Conservation (phyloP, 2,329 filamentous ascomycete genomes). For the Alternaria brassicae region DNA sequence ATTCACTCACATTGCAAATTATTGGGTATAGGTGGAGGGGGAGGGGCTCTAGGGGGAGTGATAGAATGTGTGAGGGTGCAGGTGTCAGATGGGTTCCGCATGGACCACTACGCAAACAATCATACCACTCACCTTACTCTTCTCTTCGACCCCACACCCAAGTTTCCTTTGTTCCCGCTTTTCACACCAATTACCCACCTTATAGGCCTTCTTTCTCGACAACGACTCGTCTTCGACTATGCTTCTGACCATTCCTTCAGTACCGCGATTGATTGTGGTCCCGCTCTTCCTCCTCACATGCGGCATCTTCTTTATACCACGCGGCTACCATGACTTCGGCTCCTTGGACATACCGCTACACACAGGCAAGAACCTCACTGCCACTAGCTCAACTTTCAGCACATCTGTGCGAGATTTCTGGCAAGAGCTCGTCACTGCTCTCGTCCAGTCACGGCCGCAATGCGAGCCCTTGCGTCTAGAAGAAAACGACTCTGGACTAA, state of each 20-base stretch:
- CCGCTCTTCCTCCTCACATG: constrained; percentile 21
- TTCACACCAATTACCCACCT: background rate
- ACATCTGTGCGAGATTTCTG: constrained; percentile 21
- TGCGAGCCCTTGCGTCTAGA: constrained; percentile 20
- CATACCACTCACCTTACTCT: background rate
- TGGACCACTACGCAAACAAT: background rate
- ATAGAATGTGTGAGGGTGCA: too few species aligned
- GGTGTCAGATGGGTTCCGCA: too few species aligned
- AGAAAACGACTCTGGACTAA: constrained; percentile 7
- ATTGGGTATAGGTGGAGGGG: too few species aligned
- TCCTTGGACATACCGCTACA: background rate
- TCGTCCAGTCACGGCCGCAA: constrained; percentile 24
- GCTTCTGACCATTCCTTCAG: constrained; percentile 21
- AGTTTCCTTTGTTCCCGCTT: background rate
- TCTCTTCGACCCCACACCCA: background rate
- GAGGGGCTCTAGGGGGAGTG: too few species aligned
- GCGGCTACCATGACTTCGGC: constrained; percentile 6
- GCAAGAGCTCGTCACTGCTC: constrained; percentile 21
- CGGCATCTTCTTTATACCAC: constrained; percentile 19
- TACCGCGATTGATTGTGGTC: constrained; percentile 21
- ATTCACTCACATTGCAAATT: too few species aligned
- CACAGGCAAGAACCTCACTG: constrained; percentile 20
- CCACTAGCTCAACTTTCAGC: constrained; percentile 22
- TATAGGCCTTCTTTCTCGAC: constrained; percentile 6
- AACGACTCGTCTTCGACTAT: constrained; percentile 12